phyloP scores from a whole-genome alignment of 2,329 filamentous ascomycete genomes.

The Sporothrix brunneoviolacea region DNA sequence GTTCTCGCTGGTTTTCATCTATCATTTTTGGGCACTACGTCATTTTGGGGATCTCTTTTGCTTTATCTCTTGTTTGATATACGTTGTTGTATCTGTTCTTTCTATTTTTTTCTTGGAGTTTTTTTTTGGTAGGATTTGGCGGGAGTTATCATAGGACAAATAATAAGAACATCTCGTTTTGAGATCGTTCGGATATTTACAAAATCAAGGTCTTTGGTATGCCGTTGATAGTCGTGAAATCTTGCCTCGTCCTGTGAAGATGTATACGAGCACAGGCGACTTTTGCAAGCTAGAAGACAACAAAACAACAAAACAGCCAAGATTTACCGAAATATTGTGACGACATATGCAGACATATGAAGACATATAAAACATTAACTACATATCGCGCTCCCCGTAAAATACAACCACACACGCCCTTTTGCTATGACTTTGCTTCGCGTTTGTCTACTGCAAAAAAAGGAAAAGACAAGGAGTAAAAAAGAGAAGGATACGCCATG shows the following conservation, averaged over 20 bases:
- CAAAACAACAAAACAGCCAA: not conserved
- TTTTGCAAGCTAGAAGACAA: not conserved
- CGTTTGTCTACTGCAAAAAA: not conserved
- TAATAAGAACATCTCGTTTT: not conserved
- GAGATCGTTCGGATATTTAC: too few relatives aligned
- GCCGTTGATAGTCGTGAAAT: too few relatives aligned
- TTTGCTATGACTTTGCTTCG: too few relatives aligned
- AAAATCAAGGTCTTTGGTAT: too few relatives aligned
- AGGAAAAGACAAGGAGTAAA: not conserved
- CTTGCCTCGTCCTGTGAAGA: too few relatives aligned
- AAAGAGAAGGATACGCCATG: not conserved
- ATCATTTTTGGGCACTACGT: not conserved
- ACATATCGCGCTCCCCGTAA: not conserved
- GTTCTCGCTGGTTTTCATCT: not conserved
- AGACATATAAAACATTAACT: too few relatives aligned
- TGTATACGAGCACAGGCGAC: too few relatives aligned
- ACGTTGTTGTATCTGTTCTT: not conserved
- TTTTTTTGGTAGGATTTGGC: not conserved
- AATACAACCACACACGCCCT: too few relatives aligned
- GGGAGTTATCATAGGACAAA: conserved; percentile 6
- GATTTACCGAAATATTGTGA: too few relatives aligned
- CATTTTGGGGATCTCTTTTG: not conserved
- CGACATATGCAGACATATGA: too few relatives aligned
- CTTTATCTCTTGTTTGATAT: conserved; percentile 7
- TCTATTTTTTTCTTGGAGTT: conserved; percentile 1